Evolutionary conservation across 192 early-diverging fungal genomes (phyloP).

Genomic region (Phlyctochytrium planicorne): DNA sequence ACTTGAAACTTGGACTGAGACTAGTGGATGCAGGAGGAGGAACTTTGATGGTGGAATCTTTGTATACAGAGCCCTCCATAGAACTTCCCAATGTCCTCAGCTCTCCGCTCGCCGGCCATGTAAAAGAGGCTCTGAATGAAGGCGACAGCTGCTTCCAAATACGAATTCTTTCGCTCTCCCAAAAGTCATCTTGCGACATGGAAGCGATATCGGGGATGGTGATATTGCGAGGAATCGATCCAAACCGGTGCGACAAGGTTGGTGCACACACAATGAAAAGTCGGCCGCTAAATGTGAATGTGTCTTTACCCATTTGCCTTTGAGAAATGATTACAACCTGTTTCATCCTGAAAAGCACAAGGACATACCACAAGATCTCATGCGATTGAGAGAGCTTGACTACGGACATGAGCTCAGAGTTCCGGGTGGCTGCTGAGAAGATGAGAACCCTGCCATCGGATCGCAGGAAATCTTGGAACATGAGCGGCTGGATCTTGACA

Average conservation of each 20-base stretch:
- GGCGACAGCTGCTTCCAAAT: slow-evolving; percentile 59
- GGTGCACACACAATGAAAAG: slow-evolving; percentile 73
- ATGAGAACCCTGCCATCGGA: slow-evolving; percentile 61
- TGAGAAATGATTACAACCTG: no score
- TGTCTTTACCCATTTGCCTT: slow-evolving; percentile 69
- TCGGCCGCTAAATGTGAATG: slow-evolving; percentile 65
- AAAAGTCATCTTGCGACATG: slow-evolving; percentile 53
- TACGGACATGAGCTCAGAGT: slow-evolving; percentile 67
- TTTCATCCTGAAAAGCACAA: slow-evolving; percentile 45
- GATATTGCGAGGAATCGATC: slow-evolving; percentile 50
- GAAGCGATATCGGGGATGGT: slow-evolving; percentile 22
- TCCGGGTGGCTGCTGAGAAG: slow-evolving; percentile 67
- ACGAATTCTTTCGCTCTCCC: slow-evolving; percentile 61
- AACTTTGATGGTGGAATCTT: neutral
- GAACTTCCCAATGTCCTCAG: neutral
- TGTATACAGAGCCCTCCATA: neutral
- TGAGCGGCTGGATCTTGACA: slow-evolving; percentile 53
- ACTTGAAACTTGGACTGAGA: neutral
- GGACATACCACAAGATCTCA: slow-evolving; percentile 61
- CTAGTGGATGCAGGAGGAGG: neutral
- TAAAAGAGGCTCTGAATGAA: slow-evolving; percentile 60
- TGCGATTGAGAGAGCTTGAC: slow-evolving; percentile 65
- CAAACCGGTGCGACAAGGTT: slow-evolving; percentile 62
- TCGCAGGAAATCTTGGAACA: slow-evolving; percentile 67
- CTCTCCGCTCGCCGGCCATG: slow-evolving; percentile 69